Evolutionary conservation across 2,329 filamentous ascomycete species (phyloP).

Genomic region (Piedraia hortae): DNA sequence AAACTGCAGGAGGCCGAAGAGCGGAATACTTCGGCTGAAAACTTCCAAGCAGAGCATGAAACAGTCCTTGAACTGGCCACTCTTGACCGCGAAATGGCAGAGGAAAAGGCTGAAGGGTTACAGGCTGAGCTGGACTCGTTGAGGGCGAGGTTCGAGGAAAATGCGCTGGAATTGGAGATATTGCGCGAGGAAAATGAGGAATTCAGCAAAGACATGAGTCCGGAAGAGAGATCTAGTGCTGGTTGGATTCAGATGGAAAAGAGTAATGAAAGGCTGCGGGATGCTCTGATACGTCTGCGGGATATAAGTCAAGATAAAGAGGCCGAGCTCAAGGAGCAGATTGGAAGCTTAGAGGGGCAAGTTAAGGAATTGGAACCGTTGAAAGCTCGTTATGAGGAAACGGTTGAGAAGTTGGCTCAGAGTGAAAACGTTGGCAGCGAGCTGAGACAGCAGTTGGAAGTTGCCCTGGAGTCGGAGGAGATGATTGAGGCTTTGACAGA

Average conservation of each 20-base stretch:
- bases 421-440: constrained; percentile 57
- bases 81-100: constrained; percentile 83
- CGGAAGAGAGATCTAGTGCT: constrained; percentile 62
- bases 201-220: constrained; percentile 55
- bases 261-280: constrained; percentile 63
- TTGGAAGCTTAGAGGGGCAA: constrained; percentile 14
- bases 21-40: constrained; percentile 40
- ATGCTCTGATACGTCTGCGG: constrained; percentile 57
- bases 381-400: constrained; percentile 34
- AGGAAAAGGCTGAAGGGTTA: constrained; percentile 62
- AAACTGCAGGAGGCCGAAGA: constrained; percentile 49
- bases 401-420: constrained; percentile 44
- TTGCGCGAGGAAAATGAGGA: constrained; percentile 68
- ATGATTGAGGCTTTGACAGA: constrained; percentile 84
- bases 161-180: constrained; percentile 69
- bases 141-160: constrained; percentile 51
- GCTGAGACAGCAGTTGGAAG: constrained; percentile 71
- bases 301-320: constrained; percentile 75
- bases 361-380: constrained; percentile 16
- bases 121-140: constrained; percentile 57
- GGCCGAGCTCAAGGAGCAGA: constrained; percentile 43
- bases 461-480: constrained; percentile 63
- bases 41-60: constrained; percentile 60
- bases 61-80: constrained; percentile 61
- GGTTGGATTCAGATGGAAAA: constrained; percentile 82